phyloP scores from a whole-genome alignment of 805 yeast genomes.

The Jamesozyma spencerorum region DNA sequence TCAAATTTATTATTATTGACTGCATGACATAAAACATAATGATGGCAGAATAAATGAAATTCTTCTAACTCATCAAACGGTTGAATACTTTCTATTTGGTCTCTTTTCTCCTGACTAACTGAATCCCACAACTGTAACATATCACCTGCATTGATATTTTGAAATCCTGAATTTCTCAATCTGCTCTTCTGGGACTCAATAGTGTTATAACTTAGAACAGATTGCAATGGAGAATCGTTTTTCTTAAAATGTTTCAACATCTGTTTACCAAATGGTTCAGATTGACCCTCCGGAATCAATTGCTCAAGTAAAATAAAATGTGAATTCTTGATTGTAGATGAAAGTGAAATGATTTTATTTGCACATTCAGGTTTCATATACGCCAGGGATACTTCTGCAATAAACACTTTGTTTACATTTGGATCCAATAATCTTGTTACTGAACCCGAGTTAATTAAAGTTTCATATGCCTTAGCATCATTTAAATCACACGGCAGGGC shows the following conservation, averaged over 20 bases:
- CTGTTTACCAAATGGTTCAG: slow-evolving; percentile 61
- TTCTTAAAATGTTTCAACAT: slow-evolving; percentile 66
- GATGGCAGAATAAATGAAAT: slow-evolving; percentile 65
- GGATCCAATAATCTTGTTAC: slow-evolving; percentile 13
- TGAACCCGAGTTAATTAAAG: slow-evolving; percentile 4
- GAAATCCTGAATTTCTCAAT: slow-evolving; percentile 40
- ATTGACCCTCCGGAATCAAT: slow-evolving; percentile 50
- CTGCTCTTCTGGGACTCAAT: slow-evolving; percentile 41
- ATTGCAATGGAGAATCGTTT: slow-evolving; percentile 57
- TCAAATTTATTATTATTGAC: slow-evolving; percentile 30
- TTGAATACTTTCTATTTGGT: slow-evolving; percentile 42
- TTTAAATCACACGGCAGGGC: slow-evolving; percentile 64
- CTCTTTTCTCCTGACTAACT: slow-evolving; percentile 33
- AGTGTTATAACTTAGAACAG: slow-evolving; percentile 50
- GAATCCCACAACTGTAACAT: slow-evolving; percentile 53
- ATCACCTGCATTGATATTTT: slow-evolving; percentile 41
- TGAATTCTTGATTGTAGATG: slow-evolving; percentile 36
- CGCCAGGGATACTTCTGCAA: slow-evolving; percentile 78
- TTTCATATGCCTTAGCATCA: slow-evolving; percentile 32
- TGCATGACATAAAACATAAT: slow-evolving; percentile 61
- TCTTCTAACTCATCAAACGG: slow-evolving; percentile 82
- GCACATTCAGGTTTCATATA: slow-evolving; percentile 66
- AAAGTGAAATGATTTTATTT: slow-evolving; percentile 46
- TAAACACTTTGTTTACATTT: slow-evolving; percentile 43
- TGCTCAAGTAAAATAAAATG: slow-evolving; percentile 67